Evolutionary conservation across 2,329 filamentous ascomycete species (phyloP).

Genomic region (Rasamsonia emersonii): DNA sequence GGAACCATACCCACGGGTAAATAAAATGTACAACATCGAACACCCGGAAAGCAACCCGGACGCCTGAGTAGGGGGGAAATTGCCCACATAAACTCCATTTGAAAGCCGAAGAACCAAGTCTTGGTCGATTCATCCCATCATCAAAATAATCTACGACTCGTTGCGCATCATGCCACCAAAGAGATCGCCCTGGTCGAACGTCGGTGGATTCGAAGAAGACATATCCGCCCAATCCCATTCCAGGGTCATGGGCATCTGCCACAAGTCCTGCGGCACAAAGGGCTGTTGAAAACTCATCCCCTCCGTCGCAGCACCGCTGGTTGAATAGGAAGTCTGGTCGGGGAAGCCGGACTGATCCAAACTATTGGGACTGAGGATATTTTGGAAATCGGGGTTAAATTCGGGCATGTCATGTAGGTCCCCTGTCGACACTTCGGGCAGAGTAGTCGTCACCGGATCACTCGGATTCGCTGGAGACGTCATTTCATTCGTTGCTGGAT

Average conservation of each 20-base stretch:
- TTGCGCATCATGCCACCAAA: slow-evolving; percentile 15
- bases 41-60: too few relatives aligned
- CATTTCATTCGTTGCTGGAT: slow-evolving; percentile 1
- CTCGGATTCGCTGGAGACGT: slow-evolving; percentile 12
- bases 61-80: too few relatives aligned
- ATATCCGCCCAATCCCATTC: slow-evolving; percentile 72
- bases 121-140: slow-evolving; percentile 9
- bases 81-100: too few relatives aligned
- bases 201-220: slow-evolving; percentile 26
- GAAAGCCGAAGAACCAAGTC: too few relatives aligned
- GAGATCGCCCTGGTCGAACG: slow-evolving; percentile 20
- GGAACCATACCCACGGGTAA: too few relatives aligned
- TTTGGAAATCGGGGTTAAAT: slow-evolving; percentile 26
- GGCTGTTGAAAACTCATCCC: slow-evolving; percentile 63
- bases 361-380: slow-evolving; percentile 29
- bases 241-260: slow-evolving; percentile 90
- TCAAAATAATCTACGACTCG: slow-evolving; percentile 18
- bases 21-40: too few relatives aligned
- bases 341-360: slow-evolving; percentile 25
- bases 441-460: slow-evolving; percentile 14
- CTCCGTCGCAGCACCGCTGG: slow-evolving; percentile 20
- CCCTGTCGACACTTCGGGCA: slow-evolving; percentile 17
- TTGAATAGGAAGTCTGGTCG: slow-evolving; percentile 21
- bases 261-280: slow-evolving; percentile 84
- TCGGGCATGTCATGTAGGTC: slow-evolving; percentile 20